Percentiles rank a stretch among this genome's conserved stretches.
phyloP scores from a whole-genome alignment of 495 filamentous ascomycete genomes.

The Ascodesmis nigricans region DNA sequence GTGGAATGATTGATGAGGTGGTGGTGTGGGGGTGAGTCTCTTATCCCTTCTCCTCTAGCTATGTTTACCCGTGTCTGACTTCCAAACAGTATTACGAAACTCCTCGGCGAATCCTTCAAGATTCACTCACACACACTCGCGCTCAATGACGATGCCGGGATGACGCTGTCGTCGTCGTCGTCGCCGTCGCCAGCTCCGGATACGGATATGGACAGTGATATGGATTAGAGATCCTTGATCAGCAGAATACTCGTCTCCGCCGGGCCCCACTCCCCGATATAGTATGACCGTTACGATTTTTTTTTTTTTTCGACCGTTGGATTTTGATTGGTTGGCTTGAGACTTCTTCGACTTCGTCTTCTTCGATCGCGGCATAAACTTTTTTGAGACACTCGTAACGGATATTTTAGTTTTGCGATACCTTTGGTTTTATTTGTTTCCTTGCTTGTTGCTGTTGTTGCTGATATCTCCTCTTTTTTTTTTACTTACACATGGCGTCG shows the following conservation, averaged over 20 bases:
- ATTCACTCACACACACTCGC: constrained; percentile 83
- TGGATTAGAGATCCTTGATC: constrained; percentile 12
- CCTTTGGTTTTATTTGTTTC: no score
- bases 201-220: constrained; percentile 20
- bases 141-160: constrained; percentile 61
- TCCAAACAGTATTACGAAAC: constrained; percentile 60
- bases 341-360: no score
- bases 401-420: no score
- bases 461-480: constrained; percentile 10
- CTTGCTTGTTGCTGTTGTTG: no score
- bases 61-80: constrained; percentile 8
- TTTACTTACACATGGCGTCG: no score
- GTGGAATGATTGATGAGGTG: constrained; percentile 93
- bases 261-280: not conserved
- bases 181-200: constrained; percentile 16
- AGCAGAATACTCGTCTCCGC: constrained; percentile 8
- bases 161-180: constrained; percentile 19
- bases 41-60: constrained; percentile 5
- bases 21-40: constrained; percentile 83
- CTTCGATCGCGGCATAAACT: no score
- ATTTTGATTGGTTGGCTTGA: no score
- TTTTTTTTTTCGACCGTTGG: constrained; percentile 8
- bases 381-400: no score
- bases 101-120: constrained; percentile 97
- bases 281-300: constrained; percentile 13